phyloP scores from a whole-genome alignment of 345 rosid species.

The Eucalyptus camaldulensis region DNA sequence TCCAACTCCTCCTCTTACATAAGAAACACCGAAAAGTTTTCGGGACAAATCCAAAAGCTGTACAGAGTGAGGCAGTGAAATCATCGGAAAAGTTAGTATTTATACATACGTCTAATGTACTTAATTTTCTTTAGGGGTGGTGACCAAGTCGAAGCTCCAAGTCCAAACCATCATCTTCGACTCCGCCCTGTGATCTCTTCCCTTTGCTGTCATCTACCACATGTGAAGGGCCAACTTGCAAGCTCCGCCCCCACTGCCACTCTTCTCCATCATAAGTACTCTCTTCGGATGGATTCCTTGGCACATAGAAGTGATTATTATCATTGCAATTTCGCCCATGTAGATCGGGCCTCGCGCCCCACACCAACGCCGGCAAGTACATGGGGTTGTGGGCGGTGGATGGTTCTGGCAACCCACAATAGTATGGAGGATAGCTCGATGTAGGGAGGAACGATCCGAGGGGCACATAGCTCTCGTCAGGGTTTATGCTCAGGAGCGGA shows the following conservation, averaged over 20 bases:
- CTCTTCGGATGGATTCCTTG: background rate
- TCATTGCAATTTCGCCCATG: background rate
- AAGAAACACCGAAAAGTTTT: background rate
- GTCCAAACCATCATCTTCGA: slow-evolving; percentile 60
- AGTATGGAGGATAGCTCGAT: background rate
- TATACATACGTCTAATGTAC: background rate
- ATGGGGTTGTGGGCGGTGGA: background rate
- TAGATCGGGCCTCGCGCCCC: background rate
- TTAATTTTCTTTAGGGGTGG: slow-evolving; percentile 6
- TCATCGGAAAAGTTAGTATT: background rate
- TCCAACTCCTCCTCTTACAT: background rate
- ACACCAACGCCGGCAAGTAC: background rate
- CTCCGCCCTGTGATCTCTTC: background rate
- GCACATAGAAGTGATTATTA: background rate
- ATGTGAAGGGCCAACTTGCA: slow-evolving; percentile 36
- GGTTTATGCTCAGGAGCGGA: background rate
- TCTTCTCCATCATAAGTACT: background rate
- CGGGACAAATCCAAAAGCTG: background rate
- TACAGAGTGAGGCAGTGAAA: background rate
- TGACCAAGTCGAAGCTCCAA: slow-evolving; percentile 94
- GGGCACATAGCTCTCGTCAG: background rate
- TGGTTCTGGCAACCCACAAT: background rate
- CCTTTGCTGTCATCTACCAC: slow-evolving; percentile 1
- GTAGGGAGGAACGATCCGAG: slow-evolving; percentile 5
- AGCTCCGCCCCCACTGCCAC: slow-evolving; percentile 33